These are phyloP conservation scores for Seiridium unicorne DNA, from an alignment of 2,329 filamentous ascomycete genomes.

Conservation along the genomic window DNA sequence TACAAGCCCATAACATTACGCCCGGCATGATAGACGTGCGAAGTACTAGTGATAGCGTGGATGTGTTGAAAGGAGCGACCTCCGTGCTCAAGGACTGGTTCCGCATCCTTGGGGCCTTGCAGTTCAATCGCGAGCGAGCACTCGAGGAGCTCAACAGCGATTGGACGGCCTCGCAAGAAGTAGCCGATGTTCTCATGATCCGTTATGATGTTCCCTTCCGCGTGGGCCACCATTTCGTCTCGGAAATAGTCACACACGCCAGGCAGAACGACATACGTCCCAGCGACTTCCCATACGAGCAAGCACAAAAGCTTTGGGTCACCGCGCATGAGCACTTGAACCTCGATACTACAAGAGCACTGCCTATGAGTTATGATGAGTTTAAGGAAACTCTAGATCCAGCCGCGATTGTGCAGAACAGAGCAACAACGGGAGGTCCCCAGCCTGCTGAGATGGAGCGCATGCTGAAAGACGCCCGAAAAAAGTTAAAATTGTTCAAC, in stretches of 20 bases:
- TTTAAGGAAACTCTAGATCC: slow-evolving; percentile 5
- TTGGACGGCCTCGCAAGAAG: slow-evolving; percentile 6
- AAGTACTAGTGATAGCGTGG: slow-evolving; percentile 3
- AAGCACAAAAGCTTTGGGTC: neutral
- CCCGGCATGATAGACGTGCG: slow-evolving; percentile 6
- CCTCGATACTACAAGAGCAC: neutral
- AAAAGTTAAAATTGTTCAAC: neutral
- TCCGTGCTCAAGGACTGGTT: slow-evolving; percentile 3
- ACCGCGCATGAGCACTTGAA: neutral
- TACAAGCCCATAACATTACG: slow-evolving; percentile 7
- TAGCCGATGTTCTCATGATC: slow-evolving; percentile 4
- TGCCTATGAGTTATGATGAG: slow-evolving; percentile 4
- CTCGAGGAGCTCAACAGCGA: slow-evolving; percentile 7
- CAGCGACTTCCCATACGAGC: slow-evolving; percentile 3
- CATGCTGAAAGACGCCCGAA: neutral
- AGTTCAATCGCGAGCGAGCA: neutral
- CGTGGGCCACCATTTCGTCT: slow-evolving; percentile 5
- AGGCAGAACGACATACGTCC: slow-evolving; percentile 1
- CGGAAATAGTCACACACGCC: slow-evolving; percentile 4
- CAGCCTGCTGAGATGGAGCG: slow-evolving; percentile 6
- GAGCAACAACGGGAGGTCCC: slow-evolving; percentile 2
- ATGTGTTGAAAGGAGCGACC: neutral
- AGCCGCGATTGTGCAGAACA: slow-evolving; percentile 1
- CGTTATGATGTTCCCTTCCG: slow-evolving; percentile 1
- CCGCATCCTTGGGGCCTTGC: neutral